These are phyloP conservation scores for Cryptosporidium viatorum DNA, from an alignment of 169 alveolate species.

Conservation along the genomic window DNA sequence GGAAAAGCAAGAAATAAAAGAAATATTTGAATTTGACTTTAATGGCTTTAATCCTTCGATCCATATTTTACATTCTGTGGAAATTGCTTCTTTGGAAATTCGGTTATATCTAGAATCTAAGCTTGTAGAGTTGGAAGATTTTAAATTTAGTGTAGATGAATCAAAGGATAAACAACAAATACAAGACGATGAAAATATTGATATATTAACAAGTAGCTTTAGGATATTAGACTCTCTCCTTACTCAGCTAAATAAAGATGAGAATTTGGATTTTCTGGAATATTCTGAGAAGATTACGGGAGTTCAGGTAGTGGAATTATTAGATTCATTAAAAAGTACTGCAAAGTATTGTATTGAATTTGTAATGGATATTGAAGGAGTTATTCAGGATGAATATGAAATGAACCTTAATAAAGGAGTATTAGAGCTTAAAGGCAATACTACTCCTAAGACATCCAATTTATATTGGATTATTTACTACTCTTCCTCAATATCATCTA, in stretches of 20 bases:
- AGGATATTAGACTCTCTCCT: constrained; percentile 23
- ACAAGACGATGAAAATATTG: neutral
- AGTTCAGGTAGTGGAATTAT: constrained; percentile 8
- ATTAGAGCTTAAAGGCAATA: neutral
- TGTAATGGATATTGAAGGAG: constrained; percentile 23
- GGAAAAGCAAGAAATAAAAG: neutral
- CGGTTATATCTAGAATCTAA: constrained; percentile 19
- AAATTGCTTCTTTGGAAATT: constrained; percentile 31
- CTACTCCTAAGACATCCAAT: neutral
- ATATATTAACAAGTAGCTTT: constrained; percentile 26
- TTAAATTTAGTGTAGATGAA: neutral
- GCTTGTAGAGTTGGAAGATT: constrained; percentile 13
- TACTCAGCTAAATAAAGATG: constrained; percentile 40
- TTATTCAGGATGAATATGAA: neutral
- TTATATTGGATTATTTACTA: constrained; percentile 58
- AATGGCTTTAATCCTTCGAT: neutral
- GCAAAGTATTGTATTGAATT: constrained; percentile 30
- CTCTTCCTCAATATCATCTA: constrained; percentile 44
- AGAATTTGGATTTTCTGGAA: constrained; percentile 32
- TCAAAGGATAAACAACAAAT: neutral
- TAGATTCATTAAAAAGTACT: constrained; percentile 8
- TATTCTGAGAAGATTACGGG: constrained; percentile 20
- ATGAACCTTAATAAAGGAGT: neutral
- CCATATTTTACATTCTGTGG: constrained; percentile 20
- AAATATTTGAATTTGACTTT: constrained; percentile 8